Conservation (phyloP, 441 rosid species). For the Dalechampia spathulata region DNA sequence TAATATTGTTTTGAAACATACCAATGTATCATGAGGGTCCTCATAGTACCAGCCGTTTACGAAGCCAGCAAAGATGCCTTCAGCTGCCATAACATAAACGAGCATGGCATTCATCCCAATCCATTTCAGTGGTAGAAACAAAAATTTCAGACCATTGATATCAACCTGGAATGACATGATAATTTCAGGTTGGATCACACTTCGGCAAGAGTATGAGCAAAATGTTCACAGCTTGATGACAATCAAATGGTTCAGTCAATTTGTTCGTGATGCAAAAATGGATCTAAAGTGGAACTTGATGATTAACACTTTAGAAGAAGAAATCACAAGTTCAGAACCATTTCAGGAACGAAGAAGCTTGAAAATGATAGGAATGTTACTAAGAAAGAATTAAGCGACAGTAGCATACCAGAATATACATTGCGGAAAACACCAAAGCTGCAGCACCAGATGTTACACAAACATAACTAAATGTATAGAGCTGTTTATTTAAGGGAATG, state of each 20-base stretch:
- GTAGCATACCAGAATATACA: conserved; percentile 51
- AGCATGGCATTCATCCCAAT: conserved; percentile 94
- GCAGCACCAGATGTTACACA: conserved; percentile 82
- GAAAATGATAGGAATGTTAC: too few relatives aligned
- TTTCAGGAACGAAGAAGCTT: too few relatives aligned
- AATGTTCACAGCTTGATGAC: too few relatives aligned
- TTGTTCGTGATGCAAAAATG: too few relatives aligned
- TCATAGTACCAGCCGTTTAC: conserved; percentile 78
- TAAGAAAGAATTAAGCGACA: background rate
- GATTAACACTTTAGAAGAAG: too few relatives aligned
- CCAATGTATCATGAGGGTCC: conserved; percentile 66
- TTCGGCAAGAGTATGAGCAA: too few relatives aligned
- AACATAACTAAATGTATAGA: conserved; percentile 73
- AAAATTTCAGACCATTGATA: conserved; percentile 14
- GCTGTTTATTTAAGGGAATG: conserved; percentile 73
- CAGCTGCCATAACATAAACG: conserved; percentile 95
- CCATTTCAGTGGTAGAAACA: conserved; percentile 68
- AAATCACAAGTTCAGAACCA: too few relatives aligned
- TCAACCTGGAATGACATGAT: conserved; percentile 8
- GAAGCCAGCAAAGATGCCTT: conserved; percentile 77
- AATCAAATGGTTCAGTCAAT: too few relatives aligned
- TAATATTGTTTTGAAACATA: conserved; percentile 11
- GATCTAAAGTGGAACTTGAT: too few relatives aligned
- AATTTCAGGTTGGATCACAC: background rate
- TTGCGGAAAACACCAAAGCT: conserved; percentile 55